Evolutionary conservation across 192 early-diverging fungal species (phyloP).

Genomic region (Coemansia biformis): DNA sequence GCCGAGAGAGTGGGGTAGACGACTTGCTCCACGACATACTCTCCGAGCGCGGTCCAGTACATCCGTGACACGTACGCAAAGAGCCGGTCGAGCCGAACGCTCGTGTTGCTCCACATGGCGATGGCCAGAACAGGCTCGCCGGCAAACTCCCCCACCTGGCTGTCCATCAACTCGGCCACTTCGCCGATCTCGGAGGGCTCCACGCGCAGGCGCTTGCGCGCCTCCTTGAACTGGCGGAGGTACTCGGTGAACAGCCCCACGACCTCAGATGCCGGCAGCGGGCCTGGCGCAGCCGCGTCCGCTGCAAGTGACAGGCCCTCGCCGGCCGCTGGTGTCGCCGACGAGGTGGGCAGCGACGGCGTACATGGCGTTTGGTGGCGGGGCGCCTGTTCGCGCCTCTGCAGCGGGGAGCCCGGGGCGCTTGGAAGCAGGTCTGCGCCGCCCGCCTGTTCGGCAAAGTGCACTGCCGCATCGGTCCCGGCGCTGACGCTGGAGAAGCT

Average conservation of each 20-base stretch:
- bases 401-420: not conserved
- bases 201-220: conserved; percentile 26
- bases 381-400: conserved; percentile 1
- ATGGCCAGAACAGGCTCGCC: conserved; percentile 40
- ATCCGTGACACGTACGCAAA: conserved; percentile 38
- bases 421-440: no score
- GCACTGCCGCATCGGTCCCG: not conserved
- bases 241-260: conserved; percentile 41
- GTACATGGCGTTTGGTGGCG: conserved; percentile 23
- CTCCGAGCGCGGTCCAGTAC: conserved; percentile 49
- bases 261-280: conserved; percentile 22
- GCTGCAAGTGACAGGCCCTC: not conserved
- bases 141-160: conserved; percentile 37
- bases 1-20: conserved; percentile 40
- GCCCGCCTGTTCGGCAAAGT: not conserved
- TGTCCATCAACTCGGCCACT: conserved; percentile 22
- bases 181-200: conserved; percentile 19
- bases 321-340: not conserved
- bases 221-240: conserved; percentile 40
- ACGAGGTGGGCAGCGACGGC: conserved; percentile 7
- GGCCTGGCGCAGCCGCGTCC: not conserved
- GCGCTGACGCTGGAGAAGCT: not conserved
- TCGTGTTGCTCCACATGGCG: conserved; percentile 41
- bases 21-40: conserved; percentile 47
- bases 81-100: conserved; percentile 35